These are phyloP conservation scores for Cladochytrium replicatum DNA, from an alignment of 192 early-diverging fungal genomes.

Conservation along the genomic window DNA sequence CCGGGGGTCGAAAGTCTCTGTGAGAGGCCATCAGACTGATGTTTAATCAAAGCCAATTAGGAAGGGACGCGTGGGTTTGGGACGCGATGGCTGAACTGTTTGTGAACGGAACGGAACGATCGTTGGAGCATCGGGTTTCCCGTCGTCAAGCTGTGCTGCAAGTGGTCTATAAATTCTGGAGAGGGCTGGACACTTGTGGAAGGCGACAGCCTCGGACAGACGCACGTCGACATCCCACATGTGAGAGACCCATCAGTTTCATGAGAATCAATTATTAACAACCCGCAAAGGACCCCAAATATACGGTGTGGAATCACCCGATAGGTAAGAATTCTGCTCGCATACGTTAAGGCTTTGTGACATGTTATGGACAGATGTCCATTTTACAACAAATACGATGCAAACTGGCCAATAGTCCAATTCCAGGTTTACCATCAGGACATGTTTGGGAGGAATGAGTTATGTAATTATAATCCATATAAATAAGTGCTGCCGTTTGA, in stretches of 20 bases:
- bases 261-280: no score
- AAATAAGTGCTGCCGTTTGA: neutral
- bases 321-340: slow-evolving; percentile 28
- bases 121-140: slow-evolving; percentile 36
- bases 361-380: slow-evolving; percentile 29
- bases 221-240: slow-evolving; percentile 38
- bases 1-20: no score
- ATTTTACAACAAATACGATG: slow-evolving; percentile 41
- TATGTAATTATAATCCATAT: slow-evolving; percentile 25
- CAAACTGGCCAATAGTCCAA: slow-evolving; percentile 46
- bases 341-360: slow-evolving; percentile 1
- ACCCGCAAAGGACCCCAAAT: slow-evolving; percentile 35
- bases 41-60: no score
- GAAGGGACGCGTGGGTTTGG: no score
- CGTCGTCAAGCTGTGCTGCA: slow-evolving; percentile 28
- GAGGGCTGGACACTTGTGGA: slow-evolving; percentile 37
- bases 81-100: no score
- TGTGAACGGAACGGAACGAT: no score
- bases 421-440: slow-evolving; percentile 45
- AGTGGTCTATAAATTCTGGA: slow-evolving; percentile 30
- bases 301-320: slow-evolving; percentile 45
- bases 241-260: no score
- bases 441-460: slow-evolving; percentile 40
- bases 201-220: slow-evolving; percentile 30
- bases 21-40: no score